phyloP scores from a whole-genome alignment of 306 rosid species.

The Lablab purpureus region DNA sequence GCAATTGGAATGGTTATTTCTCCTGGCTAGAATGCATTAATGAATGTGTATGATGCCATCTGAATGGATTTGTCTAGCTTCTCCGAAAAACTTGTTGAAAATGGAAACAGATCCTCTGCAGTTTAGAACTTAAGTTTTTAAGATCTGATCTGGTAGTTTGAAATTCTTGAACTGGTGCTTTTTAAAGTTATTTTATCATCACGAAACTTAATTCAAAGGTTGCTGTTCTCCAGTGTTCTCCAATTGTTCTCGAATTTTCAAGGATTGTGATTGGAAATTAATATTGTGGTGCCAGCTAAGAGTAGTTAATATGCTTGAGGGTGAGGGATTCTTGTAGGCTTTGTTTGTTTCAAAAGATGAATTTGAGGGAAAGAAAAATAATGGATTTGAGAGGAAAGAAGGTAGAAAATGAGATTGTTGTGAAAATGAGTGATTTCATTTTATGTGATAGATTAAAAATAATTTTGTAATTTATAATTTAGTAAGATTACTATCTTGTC shows the following conservation, averaged over 20 bases:
- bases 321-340: too few species aligned
- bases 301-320: too few species aligned
- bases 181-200: neutral
- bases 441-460: too few species aligned
- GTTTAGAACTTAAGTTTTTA: neutral
- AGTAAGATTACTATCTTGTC: too few species aligned
- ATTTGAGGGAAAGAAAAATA: too few species aligned
- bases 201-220: neutral
- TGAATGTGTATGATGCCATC: neutral
- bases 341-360: too few species aligned
- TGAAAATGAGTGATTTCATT: too few species aligned
- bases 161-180: neutral
- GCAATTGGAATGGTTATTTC: neutral
- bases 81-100: neutral
- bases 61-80: neutral
- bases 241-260: neutral
- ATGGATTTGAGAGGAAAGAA: too few species aligned
- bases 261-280: neutral
- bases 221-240: neutral
- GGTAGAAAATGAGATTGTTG: too few species aligned
- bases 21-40: neutral
- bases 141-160: neutral
- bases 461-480: too few species aligned
- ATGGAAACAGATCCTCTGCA: neutral
- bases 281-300: neutral